These are phyloP conservation scores for Dioscorea zingiberensis DNA, from an alignment of 106 monocot genomes.

Conservation along the genomic window DNA sequence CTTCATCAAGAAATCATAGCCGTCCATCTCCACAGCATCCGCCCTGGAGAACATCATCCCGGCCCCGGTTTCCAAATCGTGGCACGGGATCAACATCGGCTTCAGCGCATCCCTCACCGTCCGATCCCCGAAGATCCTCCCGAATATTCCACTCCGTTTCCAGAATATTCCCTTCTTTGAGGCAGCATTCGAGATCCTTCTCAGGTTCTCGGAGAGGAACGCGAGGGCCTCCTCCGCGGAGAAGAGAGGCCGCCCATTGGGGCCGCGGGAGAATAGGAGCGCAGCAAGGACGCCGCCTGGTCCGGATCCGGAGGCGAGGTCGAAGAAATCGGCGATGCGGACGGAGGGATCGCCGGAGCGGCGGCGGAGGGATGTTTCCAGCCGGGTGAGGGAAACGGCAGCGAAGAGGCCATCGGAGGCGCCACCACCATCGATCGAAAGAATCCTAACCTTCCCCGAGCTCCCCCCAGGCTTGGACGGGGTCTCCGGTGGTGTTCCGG, in stretches of 20 bases:
- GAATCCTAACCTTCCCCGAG: conserved; percentile 57
- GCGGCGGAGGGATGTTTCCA: conserved; percentile 44
- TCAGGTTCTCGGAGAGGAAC: conserved; percentile 38
- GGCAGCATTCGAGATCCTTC: background rate
- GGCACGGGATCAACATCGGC: conserved; percentile 80
- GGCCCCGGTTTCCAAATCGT: conserved; percentile 60
- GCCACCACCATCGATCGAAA: conserved; percentile 59
- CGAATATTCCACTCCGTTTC: conserved; percentile 4
- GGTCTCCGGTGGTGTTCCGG: background rate
- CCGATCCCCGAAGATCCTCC: conserved; percentile 39
- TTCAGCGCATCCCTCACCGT: conserved; percentile 64
- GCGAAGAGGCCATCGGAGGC: conserved; percentile 35
- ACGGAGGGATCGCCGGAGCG: conserved; percentile 30
- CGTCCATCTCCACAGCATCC: conserved; percentile 63
- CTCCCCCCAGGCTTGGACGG: background rate
- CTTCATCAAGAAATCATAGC: conserved; percentile 55
- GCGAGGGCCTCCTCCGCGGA: conserved; percentile 42
- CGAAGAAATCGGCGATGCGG: conserved; percentile 71
- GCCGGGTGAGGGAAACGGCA: conserved; percentile 38
- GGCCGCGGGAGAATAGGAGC: conserved; percentile 58
- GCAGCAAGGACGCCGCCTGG: conserved; percentile 65
- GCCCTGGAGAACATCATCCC: conserved; percentile 86
- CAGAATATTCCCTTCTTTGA: conserved; percentile 5
- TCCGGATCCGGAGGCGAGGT: conserved; percentile 75
- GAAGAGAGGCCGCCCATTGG: conserved; percentile 29